Base-by-base conservation (phyloP, 2,329 filamentous ascomycete genomes). In the Talaromyces sp. region DNA sequence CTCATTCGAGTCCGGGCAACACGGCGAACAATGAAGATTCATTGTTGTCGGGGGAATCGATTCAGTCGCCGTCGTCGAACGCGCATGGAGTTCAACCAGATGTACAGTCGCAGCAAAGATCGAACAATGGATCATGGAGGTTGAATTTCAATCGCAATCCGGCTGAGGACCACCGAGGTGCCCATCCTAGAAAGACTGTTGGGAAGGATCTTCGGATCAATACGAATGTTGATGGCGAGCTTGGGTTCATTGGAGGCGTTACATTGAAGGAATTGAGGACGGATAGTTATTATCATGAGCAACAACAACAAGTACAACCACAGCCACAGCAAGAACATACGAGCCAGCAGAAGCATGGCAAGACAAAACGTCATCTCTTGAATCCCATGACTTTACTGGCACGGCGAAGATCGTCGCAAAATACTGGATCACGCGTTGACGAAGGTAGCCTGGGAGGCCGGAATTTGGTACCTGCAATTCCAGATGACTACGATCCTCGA, bases 371-470 rank as follows among this genome's bases (percentile, higher is more conserved):
- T 50, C 85, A 84, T 68, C 76, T 88, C 27, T 75, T 87, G 47
- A 88, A 88, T 69, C 86, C 86, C 10, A 86, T 88, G 82, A 82
- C 84, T 6, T 77, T 88, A 14, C 76, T 88, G 56, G 83, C 85
- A 68, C 80, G 85, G 27, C 80, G 86, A 56, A 80, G 85, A 65
- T 86, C 85, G 16, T 83, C 80, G 11, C 84, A 85, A 67, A 74
- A 81, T 1, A 70, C 82, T 16, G 80, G 80, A 37, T 70, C 76
- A 33, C 80, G 81, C 31, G 75, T 80, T 13, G 84, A 86, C 37
- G 83, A 86, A 52, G 76, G 81, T 19, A 81, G 82, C 7, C 79
- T 83, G 37, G 82, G 79, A 22, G 79, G 82, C 33, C 80, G 79
- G 45, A 83, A 79, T 60, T 71, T 82, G 13, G 76, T 84, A 19